Evolutionary conservation across 768 basidiomycete species (phyloP).

Genomic region (Suillus subalutaceus): DNA sequence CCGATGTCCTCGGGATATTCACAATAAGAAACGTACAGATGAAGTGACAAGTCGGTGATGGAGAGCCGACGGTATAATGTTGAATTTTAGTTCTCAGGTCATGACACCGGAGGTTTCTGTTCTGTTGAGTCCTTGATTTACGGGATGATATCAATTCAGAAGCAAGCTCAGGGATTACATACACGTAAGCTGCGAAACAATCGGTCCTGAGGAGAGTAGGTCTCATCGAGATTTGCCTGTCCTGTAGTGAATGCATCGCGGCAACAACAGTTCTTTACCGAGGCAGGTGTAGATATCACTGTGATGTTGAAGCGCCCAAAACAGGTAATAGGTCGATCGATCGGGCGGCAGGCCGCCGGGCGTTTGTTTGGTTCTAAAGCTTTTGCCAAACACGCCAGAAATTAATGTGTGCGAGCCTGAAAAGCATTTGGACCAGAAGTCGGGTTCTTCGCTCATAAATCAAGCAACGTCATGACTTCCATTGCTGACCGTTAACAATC

Average conservation of each 20-base stretch:
- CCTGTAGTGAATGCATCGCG: neutral
- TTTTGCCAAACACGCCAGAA: conserved; percentile 12
- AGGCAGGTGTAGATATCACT: neutral
- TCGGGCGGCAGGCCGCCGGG: neutral
- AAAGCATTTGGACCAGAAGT: neutral
- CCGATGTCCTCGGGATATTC: neutral
- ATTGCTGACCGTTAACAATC: neutral
- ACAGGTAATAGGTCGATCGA: conserved; percentile 1
- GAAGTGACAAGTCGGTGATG: neutral
- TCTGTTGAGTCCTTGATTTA: neutral
- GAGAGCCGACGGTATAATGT: neutral
- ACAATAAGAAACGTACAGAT: no score
- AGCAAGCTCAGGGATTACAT: neutral
- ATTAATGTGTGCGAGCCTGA: neutral
- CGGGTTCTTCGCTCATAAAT: neutral
- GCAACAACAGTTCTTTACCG: neutral
- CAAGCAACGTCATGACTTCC: neutral
- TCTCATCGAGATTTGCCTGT: neutral
- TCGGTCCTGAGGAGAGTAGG: neutral
- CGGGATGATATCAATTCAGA: neutral
- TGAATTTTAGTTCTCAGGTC: neutral
- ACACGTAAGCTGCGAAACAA: neutral
- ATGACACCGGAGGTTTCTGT: neutral
- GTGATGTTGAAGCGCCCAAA: neutral
- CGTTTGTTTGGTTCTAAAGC: conserved; percentile 14